phyloP scores from a whole-genome alignment of 1,284 basidiomycete species.

The Tremellales sp. region DNA sequence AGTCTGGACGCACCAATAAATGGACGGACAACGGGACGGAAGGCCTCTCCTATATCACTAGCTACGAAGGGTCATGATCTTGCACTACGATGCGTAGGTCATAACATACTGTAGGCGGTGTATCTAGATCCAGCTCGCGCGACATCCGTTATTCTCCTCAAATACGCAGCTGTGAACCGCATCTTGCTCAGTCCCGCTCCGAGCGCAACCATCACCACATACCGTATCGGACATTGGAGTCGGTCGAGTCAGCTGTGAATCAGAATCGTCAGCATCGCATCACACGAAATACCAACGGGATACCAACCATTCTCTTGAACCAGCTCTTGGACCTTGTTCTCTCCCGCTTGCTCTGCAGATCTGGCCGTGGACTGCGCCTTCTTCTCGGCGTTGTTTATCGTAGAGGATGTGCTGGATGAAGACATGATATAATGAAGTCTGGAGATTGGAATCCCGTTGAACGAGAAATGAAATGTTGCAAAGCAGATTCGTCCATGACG shows the following conservation, averaged over 20 bases:
- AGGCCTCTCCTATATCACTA: slow-evolving; percentile 87
- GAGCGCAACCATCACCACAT: slow-evolving; percentile 6
- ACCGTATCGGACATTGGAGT: slow-evolving; percentile 47
- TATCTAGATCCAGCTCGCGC: slow-evolving; percentile 70
- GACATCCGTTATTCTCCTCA: slow-evolving; percentile 70
- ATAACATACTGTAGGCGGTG: slow-evolving; percentile 66
- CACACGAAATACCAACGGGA: not conserved
- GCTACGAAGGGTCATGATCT: slow-evolving; percentile 50
- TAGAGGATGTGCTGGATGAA: not conserved
- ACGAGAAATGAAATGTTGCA: too few species aligned
- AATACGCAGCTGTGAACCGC: slow-evolving; percentile 67
- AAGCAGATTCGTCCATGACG: too few species aligned
- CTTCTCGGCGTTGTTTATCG: not conserved
- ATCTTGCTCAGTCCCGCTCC: too few species aligned
- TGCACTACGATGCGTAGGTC: not conserved
- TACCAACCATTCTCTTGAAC: slow-evolving; percentile 28
- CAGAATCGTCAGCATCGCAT: slow-evolving; percentile 1
- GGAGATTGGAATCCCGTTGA: too few species aligned
- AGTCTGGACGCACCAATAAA: slow-evolving; percentile 53
- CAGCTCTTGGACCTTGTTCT: slow-evolving; percentile 16
- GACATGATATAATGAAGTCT: not conserved
- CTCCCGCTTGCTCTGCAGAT: not conserved
- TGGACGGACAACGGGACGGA: slow-evolving; percentile 79
- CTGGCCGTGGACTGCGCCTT: not conserved
- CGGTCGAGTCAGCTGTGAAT: slow-evolving; percentile 47